Evolutionary conservation across 75 land plant genomes (phyloP).

Genomic region (Pinus albicaulis): DNA sequence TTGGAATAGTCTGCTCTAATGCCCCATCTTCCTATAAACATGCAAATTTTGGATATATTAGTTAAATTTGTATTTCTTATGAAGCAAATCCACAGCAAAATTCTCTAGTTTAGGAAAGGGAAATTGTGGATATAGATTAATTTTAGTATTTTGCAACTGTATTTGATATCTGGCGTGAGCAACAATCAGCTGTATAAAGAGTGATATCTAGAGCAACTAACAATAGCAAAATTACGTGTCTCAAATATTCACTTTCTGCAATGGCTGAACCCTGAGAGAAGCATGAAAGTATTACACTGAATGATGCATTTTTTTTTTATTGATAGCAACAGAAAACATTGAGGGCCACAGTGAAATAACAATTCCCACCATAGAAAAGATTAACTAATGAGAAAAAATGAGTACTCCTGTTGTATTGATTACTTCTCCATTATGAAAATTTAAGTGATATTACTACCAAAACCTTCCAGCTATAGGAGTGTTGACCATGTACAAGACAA

Average conservation of each 20-base stretch:
- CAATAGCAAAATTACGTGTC: no score
- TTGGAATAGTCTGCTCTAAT: constrained; percentile 15
- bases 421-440: background rate
- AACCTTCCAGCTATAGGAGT: no score
- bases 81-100: constrained; percentile 1
- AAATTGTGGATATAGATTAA: constrained; percentile 1
- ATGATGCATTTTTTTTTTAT: background rate
- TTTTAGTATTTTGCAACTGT: background rate
- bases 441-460: no score
- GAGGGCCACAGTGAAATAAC: background rate
- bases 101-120: no score
- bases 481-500: no score
- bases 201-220: background rate
- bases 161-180: background rate
- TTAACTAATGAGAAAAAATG: background rate
- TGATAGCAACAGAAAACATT: background rate
- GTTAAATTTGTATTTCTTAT: background rate
- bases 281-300: background rate
- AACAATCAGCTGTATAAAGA: background rate
- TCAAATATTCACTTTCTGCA: background rate
- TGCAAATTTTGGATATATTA: background rate
- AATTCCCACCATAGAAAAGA: background rate
- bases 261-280: background rate
- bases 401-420: background rate
- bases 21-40: constrained; percentile 35